A percentile compares a stretch with the other conserved stretches of the same genome.
Evolutionary conservation across 441 rosid genomes (phyloP).

Genomic region (Bocquillonia castaneifolia): DNA sequence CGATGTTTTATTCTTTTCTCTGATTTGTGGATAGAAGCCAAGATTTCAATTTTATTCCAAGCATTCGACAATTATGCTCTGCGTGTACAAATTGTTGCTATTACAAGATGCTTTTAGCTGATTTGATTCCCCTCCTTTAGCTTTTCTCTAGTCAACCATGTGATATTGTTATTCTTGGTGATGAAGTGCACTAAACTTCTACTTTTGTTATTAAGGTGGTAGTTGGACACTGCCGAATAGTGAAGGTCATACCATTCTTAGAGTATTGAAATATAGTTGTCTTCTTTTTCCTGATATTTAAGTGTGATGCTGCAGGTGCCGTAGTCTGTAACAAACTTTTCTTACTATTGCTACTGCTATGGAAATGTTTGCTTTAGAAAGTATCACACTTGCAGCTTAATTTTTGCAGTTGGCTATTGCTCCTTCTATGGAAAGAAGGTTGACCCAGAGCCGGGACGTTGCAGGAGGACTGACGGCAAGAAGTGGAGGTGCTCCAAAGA

Average conservation of each 20-base stretch:
- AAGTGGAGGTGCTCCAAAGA: constrained; percentile 72
- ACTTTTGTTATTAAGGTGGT: constrained; percentile 10
- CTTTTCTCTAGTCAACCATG: constrained; percentile 22
- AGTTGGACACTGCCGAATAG: background rate
- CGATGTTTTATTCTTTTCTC: constrained; percentile 9
- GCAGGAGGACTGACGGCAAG: constrained; percentile 66
- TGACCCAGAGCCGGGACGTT: constrained; percentile 62
- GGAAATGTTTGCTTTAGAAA: constrained; percentile 3
- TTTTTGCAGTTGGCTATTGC: constrained; percentile 48
- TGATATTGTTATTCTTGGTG: constrained; percentile 24
- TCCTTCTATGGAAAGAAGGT: constrained; percentile 54
- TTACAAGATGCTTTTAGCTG: constrained; percentile 23
- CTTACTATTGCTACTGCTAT: constrained; percentile 8
- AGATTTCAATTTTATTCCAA: constrained; percentile 15
- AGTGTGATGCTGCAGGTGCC: constrained; percentile 6
- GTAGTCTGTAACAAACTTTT: background rate
- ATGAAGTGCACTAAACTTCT: constrained; percentile 21
- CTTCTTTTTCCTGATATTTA: constrained; percentile 14
- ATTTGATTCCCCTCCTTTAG: constrained; percentile 20
- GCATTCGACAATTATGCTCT: constrained; percentile 10
- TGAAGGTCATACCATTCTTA: constrained; percentile 11
- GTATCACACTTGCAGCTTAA: constrained; percentile 14
- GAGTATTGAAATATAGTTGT: background rate
- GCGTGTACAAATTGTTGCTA: constrained; percentile 1
- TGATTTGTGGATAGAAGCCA: background rate